These are phyloP conservation scores for Diaporthe ampelina DNA, from an alignment of 2,329 filamentous ascomycete genomes.

Conservation along the genomic window DNA sequence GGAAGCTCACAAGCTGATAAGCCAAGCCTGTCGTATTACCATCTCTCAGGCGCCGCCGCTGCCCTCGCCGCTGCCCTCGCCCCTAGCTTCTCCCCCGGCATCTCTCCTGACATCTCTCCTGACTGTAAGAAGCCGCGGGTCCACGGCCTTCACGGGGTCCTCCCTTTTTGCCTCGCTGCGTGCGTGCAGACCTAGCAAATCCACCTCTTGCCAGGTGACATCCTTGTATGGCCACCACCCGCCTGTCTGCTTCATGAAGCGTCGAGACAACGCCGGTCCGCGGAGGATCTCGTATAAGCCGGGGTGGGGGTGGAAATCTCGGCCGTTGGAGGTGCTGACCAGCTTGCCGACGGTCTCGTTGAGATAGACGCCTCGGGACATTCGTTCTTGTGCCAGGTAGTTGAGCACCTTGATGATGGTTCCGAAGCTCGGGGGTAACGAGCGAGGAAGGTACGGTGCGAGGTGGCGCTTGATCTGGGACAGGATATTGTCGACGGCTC, in stretches of 20 bases:
- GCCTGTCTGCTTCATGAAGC: conserved; percentile 8
- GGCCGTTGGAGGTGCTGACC: not conserved
- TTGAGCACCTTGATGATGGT: not conserved
- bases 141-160: not conserved
- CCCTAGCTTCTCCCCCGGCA: not conserved
- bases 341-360: conserved; percentile 13
- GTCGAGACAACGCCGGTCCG: not conserved
- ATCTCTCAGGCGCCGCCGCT: not conserved
- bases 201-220: not conserved
- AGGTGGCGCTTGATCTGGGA: not conserved
- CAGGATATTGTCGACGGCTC: not conserved
- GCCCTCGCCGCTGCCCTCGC: not conserved
- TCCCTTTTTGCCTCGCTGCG: not conserved
- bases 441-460: too few species aligned
- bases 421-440: not conserved
- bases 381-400: not conserved
- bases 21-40: fast-evolving
- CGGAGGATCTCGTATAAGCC: not conserved
- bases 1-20: not conserved
- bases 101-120: not conserved
- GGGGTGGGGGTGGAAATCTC: not conserved
- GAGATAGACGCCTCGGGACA: fast-evolving
- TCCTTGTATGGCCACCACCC: conserved; percentile 14
- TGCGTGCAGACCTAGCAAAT: not conserved
- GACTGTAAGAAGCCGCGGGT: not conserved